Percentiles rank a stretch among this genome's conserved stretches.
phyloP scores from a whole-genome alignment of 2,329 filamentous ascomycete genomes.

The Graphiopsis chlorocephala region DNA sequence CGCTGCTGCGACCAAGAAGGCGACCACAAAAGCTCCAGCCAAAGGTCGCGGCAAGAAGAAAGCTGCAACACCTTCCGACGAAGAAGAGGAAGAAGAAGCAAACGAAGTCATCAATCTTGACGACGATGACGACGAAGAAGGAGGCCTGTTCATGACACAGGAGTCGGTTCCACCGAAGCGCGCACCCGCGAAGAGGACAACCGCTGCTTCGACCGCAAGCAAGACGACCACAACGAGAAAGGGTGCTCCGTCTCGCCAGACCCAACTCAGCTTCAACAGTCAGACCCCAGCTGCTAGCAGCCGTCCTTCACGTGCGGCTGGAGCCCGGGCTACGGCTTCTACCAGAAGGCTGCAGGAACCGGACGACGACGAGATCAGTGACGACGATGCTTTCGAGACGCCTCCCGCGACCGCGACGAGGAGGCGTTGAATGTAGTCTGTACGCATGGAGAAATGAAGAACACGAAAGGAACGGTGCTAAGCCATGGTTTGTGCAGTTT shows the following conservation, averaged over 20 bases:
- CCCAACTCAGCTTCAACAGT: slow-evolving; percentile 41
- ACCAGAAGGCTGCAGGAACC: slow-evolving; percentile 39
- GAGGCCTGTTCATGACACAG: slow-evolving; percentile 42
- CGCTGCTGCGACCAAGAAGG: slow-evolving; percentile 37
- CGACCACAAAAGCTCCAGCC: slow-evolving; percentile 23
- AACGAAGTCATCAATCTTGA: slow-evolving; percentile 43
- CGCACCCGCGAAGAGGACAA: slow-evolving; percentile 23
- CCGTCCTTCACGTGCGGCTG: neutral
- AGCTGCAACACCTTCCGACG: slow-evolving; percentile 40
- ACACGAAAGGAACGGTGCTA: neutral
- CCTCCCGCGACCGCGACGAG: neutral
- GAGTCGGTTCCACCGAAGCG: slow-evolving; percentile 23
- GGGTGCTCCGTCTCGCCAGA: slow-evolving; percentile 33
- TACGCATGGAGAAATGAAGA: neutral
- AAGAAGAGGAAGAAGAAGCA: slow-evolving; percentile 44
- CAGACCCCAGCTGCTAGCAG: slow-evolving; percentile 26
- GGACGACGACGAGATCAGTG: slow-evolving; percentile 40
- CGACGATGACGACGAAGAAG: slow-evolving; percentile 45
- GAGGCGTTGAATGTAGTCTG: neutral
- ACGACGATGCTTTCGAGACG: slow-evolving; percentile 39
- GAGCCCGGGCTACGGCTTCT: slow-evolving; percentile 15
- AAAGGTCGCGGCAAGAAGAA: slow-evolving; percentile 40
- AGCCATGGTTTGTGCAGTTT: too few relatives aligned
- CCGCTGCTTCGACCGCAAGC: neutral
- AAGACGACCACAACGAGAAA: slow-evolving; percentile 4